Evolutionary conservation across 139 green algal species (phyloP).

Genomic region (Mesotaenium endlicherianum): DNA sequence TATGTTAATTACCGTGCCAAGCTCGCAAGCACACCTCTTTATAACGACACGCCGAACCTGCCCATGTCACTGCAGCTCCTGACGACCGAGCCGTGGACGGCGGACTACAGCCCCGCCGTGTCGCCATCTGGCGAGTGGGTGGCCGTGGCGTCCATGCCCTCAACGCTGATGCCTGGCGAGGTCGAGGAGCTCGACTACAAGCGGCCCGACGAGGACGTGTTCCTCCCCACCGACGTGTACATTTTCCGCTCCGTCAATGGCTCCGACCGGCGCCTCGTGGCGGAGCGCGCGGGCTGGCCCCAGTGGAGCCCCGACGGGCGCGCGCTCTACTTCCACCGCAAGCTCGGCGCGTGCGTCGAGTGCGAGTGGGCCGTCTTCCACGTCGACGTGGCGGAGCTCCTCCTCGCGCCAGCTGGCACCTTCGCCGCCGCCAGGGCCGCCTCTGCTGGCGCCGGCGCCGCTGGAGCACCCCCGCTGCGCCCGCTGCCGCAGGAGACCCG

Average conservation of each 20-base stretch:
- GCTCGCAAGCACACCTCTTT: too few relatives aligned
- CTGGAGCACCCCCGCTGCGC: neutral
- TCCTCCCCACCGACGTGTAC: constrained; percentile 2
- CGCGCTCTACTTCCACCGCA: constrained; percentile 15
- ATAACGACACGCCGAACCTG: too few relatives aligned
- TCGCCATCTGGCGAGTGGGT: constrained; percentile 18
- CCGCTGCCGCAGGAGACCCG: neutral
- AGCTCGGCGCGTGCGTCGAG: neutral
- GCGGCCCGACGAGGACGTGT: neutral
- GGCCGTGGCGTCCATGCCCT: constrained; percentile 14
- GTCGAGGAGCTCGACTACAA: neutral
- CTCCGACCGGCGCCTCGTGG: neutral
- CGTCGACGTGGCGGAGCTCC: too few relatives aligned
- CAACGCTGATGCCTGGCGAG: too few relatives aligned
- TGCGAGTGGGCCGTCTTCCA: too few relatives aligned
- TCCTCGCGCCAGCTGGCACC: too few relatives aligned
- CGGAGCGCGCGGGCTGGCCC: neutral
- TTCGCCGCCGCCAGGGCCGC: too few relatives aligned
- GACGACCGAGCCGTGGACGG: too few relatives aligned
- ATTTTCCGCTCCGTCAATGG: neutral
- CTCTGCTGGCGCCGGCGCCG: neutral
- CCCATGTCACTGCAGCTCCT: too few relatives aligned
- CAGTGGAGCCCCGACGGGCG: neutral
- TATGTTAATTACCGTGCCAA: too few relatives aligned
- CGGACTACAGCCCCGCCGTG: constrained; percentile 9